Conservation (phyloP, 129 eudicot genomes). For the Mikania micrantha region DNA sequence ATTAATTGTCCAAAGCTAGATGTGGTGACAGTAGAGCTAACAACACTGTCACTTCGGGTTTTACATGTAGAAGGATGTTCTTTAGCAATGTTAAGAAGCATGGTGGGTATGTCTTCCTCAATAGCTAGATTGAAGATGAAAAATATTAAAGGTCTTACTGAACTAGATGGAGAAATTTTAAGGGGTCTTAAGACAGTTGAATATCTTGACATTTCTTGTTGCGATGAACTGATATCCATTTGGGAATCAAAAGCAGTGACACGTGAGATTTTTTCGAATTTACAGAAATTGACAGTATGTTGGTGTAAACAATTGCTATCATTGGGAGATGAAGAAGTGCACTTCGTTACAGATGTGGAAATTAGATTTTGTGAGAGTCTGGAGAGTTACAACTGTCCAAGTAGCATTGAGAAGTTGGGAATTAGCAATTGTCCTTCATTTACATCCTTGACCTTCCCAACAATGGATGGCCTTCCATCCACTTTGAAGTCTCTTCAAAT, state of each 20-base stretch:
- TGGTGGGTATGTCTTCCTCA: neutral
- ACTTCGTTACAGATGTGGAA: slow-evolving; percentile 8
- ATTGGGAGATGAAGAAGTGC: slow-evolving; percentile 4
- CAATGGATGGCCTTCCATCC: neutral
- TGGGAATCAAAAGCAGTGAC: slow-evolving; percentile 22
- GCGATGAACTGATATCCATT: slow-evolving; percentile 14
- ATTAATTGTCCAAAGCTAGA: neutral
- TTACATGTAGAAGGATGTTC: neutral
- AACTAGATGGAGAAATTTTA: slow-evolving; percentile 6
- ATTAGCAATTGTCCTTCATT: neutral
- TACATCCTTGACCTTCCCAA: slow-evolving; percentile 15
- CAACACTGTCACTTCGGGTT: neutral
- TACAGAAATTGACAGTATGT: neutral
- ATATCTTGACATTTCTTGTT: neutral
- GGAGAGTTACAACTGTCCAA: slow-evolving; percentile 3
- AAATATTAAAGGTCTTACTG: slow-evolving; percentile 16
- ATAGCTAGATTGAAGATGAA: neutral
- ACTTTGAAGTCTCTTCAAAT: slow-evolving; percentile 4
- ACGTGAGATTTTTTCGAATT: slow-evolving; percentile 7
- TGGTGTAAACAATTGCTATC: slow-evolving; percentile 12
- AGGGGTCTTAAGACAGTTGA: slow-evolving; percentile 5
- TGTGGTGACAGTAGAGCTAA: neutral
- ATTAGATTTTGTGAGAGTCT: neutral
- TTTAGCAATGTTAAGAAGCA: neutral
- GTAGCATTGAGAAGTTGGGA: neutral